These are phyloP conservation scores for Hygrophorus russula DNA, from an alignment of 768 basidiomycete genomes.

Conservation along the genomic window DNA sequence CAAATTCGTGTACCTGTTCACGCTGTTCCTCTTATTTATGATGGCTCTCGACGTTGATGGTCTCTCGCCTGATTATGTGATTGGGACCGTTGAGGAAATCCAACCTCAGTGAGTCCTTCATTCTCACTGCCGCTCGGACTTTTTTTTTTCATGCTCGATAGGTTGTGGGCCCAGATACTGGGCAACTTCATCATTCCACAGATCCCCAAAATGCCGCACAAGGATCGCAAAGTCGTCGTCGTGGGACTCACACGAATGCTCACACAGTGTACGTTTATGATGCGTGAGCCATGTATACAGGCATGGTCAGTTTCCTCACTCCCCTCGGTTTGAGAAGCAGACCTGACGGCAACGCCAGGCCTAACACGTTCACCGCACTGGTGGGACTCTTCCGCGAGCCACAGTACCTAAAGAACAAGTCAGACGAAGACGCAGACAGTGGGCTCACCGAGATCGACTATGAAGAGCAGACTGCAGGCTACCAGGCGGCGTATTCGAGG, in stretches of 20 bases:
- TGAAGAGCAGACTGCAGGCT: slow-evolving; percentile 84
- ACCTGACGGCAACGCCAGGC: slow-evolving; percentile 33
- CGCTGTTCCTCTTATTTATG: slow-evolving; percentile 64
- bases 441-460: slow-evolving; percentile 73
- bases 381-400: slow-evolving; percentile 71
- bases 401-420: slow-evolving; percentile 43
- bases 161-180: slow-evolving; percentile 73
- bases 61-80: slow-evolving; percentile 68
- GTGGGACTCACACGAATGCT: slow-evolving; percentile 75
- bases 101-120: slow-evolving; percentile 59
- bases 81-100: slow-evolving; percentile 69
- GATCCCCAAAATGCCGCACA: slow-evolving; percentile 65
- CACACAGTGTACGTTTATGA: slow-evolving; percentile 61
- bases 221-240: slow-evolving; percentile 76
- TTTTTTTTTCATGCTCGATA: slow-evolving; percentile 6
- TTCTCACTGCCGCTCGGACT: not conserved
- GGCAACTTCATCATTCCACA: slow-evolving; percentile 72
- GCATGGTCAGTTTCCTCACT: slow-evolving; percentile 42
- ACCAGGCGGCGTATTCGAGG: slow-evolving; percentile 90
- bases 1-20: slow-evolving; percentile 74
- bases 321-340: not conserved
- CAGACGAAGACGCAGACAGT: slow-evolving; percentile 37
- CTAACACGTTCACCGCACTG: slow-evolving; percentile 54
- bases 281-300: slow-evolving; percentile 48
- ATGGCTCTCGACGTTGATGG: slow-evolving; percentile 68